Base-by-base conservation (phyloP, 1,284 basidiomycete genomes). In the Sporisorium reilianum region DNA sequence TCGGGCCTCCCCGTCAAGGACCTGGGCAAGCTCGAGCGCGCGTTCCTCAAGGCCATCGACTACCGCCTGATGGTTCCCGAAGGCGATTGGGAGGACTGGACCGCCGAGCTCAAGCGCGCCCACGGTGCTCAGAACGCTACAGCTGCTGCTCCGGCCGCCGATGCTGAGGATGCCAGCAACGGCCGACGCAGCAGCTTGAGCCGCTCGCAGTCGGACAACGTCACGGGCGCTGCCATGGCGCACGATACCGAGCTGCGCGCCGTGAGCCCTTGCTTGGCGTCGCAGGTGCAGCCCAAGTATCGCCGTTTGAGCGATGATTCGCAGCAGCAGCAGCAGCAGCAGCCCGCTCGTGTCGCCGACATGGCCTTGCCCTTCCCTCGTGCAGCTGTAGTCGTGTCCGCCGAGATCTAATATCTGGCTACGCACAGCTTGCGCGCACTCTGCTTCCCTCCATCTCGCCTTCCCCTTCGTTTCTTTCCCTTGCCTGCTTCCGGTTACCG, bases 11-110 rank as follows among this genome's bases (percentile, higher is more conserved):
- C 80, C 18, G 79, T 85, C 28, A 64, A 67, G 41, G 87, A 87
- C 61, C 83, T 87, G 51, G 85, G 85, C 59, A 61, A 70, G 41
- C 84, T 86, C 46, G 87, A 87, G 77, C 80, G 86, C 8, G 80
- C 82, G 16, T 85, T 87, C 61, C 78, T 87, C 18, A 69, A 75
- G 38, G 75, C 86, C 20, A 79, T 87, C 55, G 84, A 82, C 61
- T 87, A 85, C 61, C 75, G 85, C 18, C 78, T 87, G 16, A 81
- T 84, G 66, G 81, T 87, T 23, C 68, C 77, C 18, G 73, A 70
- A 14, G 59, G 55, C 18, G 78, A 78, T 22, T 85, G 79, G 77
- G 52, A 68, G n/a, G 48, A 51, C 18, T 85, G 84, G 82, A 79
- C 68, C 10, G 61, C 56, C 30, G 76, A 78, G 48, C 67, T 82